Evolutionary conservation across 2,329 filamentous ascomycete species (phyloP).

Genomic region (Arthrobotrys iridis): DNA sequence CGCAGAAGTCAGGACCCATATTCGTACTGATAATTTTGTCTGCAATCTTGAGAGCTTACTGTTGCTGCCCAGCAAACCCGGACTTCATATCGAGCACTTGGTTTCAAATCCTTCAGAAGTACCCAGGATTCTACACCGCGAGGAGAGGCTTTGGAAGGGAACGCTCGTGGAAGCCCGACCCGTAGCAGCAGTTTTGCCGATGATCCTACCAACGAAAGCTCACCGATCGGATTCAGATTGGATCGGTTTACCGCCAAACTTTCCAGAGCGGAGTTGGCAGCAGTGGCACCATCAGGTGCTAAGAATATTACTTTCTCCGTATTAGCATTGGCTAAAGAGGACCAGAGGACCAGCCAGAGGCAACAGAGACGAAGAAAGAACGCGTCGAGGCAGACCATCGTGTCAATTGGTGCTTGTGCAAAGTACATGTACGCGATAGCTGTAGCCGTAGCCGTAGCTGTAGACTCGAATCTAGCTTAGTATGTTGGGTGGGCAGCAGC

Average conservation of each 20-base stretch:
- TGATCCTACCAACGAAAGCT: constrained; percentile 4
- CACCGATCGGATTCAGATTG: constrained; percentile 6
- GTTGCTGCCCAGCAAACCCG: constrained; percentile 93
- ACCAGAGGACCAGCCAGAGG: constrained; percentile 52
- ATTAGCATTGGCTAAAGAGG: constrained; percentile 69
- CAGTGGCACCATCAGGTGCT: constrained; percentile 72
- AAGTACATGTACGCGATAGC: background rate
- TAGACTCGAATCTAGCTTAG: background rate
- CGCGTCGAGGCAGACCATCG: constrained; percentile 10
- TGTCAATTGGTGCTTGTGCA: background rate
- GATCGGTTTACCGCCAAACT: constrained; percentile 67
- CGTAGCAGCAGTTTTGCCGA: constrained; percentile 33
- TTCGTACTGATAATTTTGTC: background rate
- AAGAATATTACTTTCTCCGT: constrained; percentile 91
- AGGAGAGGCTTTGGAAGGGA: constrained; percentile 66
- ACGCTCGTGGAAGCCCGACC: constrained; percentile 64
- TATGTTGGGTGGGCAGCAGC: constrained; percentile 3
- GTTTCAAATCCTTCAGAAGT: constrained; percentile 75
- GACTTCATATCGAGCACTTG: constrained; percentile 84
- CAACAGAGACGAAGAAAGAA: constrained; percentile 18
- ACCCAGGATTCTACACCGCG: constrained; percentile 79
- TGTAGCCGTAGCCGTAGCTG: background rate
- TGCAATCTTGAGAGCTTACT: constrained; percentile 68
- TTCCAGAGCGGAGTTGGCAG: constrained; percentile 21
- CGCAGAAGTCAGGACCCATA: background rate